Evolutionary conservation across 306 rosid species (phyloP).

Genomic region (Lathyrus aphaca): DNA sequence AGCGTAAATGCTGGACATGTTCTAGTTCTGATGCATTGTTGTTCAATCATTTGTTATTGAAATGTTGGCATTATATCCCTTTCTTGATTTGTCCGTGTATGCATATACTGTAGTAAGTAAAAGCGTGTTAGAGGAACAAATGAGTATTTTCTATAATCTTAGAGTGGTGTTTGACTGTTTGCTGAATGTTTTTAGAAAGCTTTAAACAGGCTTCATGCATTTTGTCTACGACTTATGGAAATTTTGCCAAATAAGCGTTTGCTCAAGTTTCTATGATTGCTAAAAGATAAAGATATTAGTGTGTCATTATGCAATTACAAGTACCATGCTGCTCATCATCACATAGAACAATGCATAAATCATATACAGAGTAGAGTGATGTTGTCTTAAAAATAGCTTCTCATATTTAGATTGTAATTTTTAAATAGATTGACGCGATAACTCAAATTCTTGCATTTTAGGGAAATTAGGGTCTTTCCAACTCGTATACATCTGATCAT

Average conservation of each 20-base stretch:
- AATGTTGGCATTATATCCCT: slow-evolving; percentile 8
- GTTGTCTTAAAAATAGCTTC: slow-evolving; percentile 7
- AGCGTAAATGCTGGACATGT: slow-evolving; percentile 19
- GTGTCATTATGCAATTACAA: slow-evolving; percentile 25
- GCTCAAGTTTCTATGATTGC: background rate
- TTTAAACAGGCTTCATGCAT: background rate
- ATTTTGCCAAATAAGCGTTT: background rate
- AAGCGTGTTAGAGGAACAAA: slow-evolving; percentile 20
- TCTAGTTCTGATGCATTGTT: background rate
- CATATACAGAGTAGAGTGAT: background rate
- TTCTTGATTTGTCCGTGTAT: background rate
- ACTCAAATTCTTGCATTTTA: slow-evolving; percentile 15
- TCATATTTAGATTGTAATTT: background rate
- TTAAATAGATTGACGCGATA: slow-evolving; percentile 29
- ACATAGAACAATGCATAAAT: background rate
- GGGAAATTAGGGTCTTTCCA: slow-evolving; percentile 6
- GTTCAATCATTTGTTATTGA: background rate
- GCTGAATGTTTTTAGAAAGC: slow-evolving; percentile 19
- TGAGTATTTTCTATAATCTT: slow-evolving; percentile 3
- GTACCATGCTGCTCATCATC: slow-evolving; percentile 7
- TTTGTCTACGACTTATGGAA: background rate
- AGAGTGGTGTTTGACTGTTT: background rate
- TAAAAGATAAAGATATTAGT: slow-evolving; percentile 10
- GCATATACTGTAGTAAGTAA: background rate
- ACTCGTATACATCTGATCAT: slow-evolving; percentile 26